Conservation (phyloP, 805 yeast genomes). For the Vanderwaltozyma yarrowii region DNA sequence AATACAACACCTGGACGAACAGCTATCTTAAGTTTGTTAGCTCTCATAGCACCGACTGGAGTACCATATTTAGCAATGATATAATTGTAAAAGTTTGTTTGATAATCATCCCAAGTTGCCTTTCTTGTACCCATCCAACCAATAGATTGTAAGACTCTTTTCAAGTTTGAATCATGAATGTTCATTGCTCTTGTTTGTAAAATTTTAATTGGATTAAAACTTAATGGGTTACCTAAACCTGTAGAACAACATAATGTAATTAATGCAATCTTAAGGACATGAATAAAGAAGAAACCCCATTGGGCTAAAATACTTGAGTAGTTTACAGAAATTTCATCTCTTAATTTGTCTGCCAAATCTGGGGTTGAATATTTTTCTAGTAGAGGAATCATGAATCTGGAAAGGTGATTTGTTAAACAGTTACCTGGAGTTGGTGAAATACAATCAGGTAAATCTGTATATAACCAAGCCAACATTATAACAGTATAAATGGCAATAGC, state of each 20-base stretch:
- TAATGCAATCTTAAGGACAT: slow-evolving; percentile 47
- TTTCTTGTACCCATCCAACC: slow-evolving; percentile 96
- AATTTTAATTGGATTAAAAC: slow-evolving; percentile 33
- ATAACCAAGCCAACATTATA: slow-evolving; percentile 60
- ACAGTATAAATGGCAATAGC: slow-evolving; percentile 9
- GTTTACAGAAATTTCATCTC: slow-evolving; percentile 38
- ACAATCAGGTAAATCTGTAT: slow-evolving; percentile 85
- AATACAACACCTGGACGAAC: slow-evolving; percentile 50
- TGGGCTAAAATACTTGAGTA: slow-evolving; percentile 41
- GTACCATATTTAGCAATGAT: slow-evolving; percentile 63
- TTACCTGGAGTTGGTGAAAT: slow-evolving; percentile 89
- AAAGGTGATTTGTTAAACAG: slow-evolving; percentile 57
- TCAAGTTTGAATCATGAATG: slow-evolving; percentile 25
- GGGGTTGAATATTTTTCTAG: slow-evolving; percentile 30
- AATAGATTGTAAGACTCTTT: slow-evolving; percentile 41
- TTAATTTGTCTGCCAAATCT: slow-evolving; percentile 36
- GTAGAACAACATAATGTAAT: slow-evolving; percentile 49
- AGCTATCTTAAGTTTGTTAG: slow-evolving; percentile 56
- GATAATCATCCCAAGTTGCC: slow-evolving; percentile 60
- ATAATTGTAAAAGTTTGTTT: slow-evolving; percentile 53
- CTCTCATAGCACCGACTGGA: slow-evolving; percentile 61
- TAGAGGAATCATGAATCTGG: slow-evolving; percentile 27
- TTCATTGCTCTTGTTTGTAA: slow-evolving; percentile 28
- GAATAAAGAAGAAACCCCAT: slow-evolving; percentile 60
- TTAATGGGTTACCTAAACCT: slow-evolving; percentile 73